A percentile compares a stretch with the other conserved stretches of the same genome.
phyloP scores from a whole-genome alignment of 2,329 filamentous ascomycete genomes.

The Bipolaris sorokiniana region DNA sequence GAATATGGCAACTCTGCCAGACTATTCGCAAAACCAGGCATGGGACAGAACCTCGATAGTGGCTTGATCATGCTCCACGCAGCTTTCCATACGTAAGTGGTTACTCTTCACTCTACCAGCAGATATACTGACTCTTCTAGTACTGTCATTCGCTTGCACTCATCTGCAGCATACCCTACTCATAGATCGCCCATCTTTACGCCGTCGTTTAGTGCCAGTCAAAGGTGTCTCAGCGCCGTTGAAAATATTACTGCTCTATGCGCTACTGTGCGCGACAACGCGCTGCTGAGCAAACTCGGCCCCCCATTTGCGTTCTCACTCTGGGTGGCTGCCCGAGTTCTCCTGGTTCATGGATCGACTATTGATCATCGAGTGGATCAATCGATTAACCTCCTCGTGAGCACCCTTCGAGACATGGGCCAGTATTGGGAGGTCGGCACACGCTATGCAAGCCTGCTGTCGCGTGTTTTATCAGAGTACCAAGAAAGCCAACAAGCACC shows the following conservation, averaged over 20 bases:
- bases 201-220: constrained; percentile 82
- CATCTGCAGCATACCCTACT: constrained; percentile 89
- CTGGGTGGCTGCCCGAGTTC: constrained; percentile 86
- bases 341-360: constrained; percentile 89
- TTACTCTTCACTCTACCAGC: constrained; percentile 17
- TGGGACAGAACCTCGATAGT: constrained; percentile 74
- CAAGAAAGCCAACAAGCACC: constrained; percentile 72
- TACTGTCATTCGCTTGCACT: constrained; percentile 87
- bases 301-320: constrained; percentile 91
- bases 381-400: constrained; percentile 81
- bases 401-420: constrained; percentile 80
- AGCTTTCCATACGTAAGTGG: constrained; percentile 79
- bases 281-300: constrained; percentile 78
- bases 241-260: constrained; percentile 72
- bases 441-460: constrained; percentile 78
- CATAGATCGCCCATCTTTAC: constrained; percentile 88
- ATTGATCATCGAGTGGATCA: constrained; percentile 83
- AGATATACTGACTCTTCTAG: constrained; percentile 46
- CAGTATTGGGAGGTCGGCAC: constrained; percentile 84
- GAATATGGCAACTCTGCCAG: constrained; percentile 87
- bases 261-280: constrained; percentile 75
- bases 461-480: constrained; percentile 85
- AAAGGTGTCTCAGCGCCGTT: constrained; percentile 81
- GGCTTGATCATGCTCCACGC: constrained; percentile 91
- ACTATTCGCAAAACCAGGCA: constrained; percentile 66